A percentile compares a stretch with the other conserved stretches of the same genome.
Evolutionary conservation across 140 eudicot genomes (phyloP).

Genomic region (Bidens hawaiensis): DNA sequence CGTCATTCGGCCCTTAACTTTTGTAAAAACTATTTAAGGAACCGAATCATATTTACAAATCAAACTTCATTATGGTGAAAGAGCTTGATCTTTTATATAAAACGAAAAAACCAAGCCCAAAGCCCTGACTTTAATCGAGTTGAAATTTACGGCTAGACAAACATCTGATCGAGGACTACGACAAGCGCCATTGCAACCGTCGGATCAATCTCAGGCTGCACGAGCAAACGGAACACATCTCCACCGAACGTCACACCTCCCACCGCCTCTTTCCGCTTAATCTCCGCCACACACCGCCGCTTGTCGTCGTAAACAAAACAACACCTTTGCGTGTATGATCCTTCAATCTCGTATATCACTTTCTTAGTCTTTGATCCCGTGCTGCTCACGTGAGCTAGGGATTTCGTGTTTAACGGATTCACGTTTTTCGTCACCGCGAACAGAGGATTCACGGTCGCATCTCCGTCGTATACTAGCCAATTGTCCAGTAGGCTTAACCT

Average conservation of each 20-base stretch:
- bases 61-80: slow-evolving; percentile 1
- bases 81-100: slow-evolving; percentile 41
- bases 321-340: slow-evolving; percentile 51
- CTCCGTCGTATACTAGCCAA: slow-evolving; percentile 68
- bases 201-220: slow-evolving; percentile 38
- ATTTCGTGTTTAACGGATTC: slow-evolving; percentile 27
- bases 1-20: no score
- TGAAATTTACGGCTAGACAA: background rate
- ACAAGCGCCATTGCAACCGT: slow-evolving; percentile 64
- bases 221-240: slow-evolving; percentile 50
- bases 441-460: slow-evolving; percentile 38
- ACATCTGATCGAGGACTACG: slow-evolving; percentile 73
- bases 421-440: slow-evolving; percentile 43
- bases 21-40: no score
- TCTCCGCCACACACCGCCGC: slow-evolving; percentile 62
- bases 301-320: slow-evolving; percentile 42
- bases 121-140: no score
- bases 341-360: slow-evolving; percentile 47
- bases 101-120: slow-evolving; percentile 44
- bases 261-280: slow-evolving; percentile 53
- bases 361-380: slow-evolving; percentile 10
- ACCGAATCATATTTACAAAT: slow-evolving; percentile 3
- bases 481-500: slow-evolving; percentile 49
- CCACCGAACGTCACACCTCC: slow-evolving; percentile 53
- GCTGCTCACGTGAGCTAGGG: slow-evolving; percentile 47